Evolutionary conservation across 148 eudicot genomes (phyloP).

Genomic region (Camellia granthamiana): DNA sequence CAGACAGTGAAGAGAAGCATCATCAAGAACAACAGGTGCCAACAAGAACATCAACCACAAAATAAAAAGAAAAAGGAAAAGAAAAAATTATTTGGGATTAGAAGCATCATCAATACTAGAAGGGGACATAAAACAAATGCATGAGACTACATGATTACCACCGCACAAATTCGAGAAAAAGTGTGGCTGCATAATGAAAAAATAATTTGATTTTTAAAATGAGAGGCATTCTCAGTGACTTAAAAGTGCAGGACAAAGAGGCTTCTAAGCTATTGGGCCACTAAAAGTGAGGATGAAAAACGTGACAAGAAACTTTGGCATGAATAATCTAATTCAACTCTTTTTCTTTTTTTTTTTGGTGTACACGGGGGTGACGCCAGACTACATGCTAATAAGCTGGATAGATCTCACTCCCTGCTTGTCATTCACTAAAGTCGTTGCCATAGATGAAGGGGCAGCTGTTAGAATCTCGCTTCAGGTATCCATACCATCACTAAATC

Average conservation of each 20-base stretch:
- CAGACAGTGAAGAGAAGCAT: too few species aligned
- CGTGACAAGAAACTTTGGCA: background rate
- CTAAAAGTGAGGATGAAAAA: background rate
- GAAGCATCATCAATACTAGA: background rate
- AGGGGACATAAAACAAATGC: background rate
- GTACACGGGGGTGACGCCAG: too few species aligned
- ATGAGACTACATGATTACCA: conserved; percentile 1
- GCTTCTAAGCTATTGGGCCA: background rate
- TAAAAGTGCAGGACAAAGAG: background rate
- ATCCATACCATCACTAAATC: background rate
- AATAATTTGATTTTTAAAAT: background rate
- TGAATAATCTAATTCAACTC: background rate
- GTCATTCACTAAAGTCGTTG: too few species aligned
- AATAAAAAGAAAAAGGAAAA: background rate
- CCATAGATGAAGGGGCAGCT: too few species aligned
- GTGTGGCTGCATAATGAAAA: background rate
- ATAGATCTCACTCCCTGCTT: too few species aligned
- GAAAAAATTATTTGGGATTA: background rate
- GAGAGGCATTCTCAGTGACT: background rate
- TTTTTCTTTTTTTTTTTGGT: background rate
- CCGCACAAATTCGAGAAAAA: background rate
- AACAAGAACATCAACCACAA: background rate
- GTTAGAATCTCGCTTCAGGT: too few species aligned
- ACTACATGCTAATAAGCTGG: too few species aligned
- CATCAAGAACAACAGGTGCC: too few species aligned